Percentiles rank a stretch among this genome's conserved stretches.
phyloP scores from a whole-genome alignment of 2,329 filamentous ascomycete species.

The Phyllosticta capitalensis region DNA sequence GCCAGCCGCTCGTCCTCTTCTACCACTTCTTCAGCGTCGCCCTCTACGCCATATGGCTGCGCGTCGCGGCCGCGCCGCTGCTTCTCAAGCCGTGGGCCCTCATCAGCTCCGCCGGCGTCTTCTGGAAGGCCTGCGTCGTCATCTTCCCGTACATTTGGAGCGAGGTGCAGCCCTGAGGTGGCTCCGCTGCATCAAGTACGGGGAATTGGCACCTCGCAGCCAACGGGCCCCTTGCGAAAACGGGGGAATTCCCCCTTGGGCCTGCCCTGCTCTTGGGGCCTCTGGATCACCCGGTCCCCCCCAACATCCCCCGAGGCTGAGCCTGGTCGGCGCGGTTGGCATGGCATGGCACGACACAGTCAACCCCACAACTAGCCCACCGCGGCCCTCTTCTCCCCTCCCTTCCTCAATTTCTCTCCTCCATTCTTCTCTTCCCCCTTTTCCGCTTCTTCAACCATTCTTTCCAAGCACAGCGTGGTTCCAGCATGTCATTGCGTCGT shows the following conservation, averaged over 20 bases:
- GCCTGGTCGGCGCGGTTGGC: too few species aligned
- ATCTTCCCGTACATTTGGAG: conserved; percentile 73
- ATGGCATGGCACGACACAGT: too few species aligned
- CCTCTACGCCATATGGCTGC: conserved; percentile 73
- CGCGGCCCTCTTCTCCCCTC: too few species aligned
- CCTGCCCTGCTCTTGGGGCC: too few species aligned
- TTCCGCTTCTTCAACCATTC: too few species aligned
- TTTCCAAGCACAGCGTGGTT: too few species aligned
- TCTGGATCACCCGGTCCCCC: too few species aligned
- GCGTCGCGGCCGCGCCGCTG: conserved; percentile 39
- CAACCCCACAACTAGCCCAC: too few species aligned
- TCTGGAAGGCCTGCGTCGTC: conserved; percentile 72
- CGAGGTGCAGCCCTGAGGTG: conserved; percentile 42
- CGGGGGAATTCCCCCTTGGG: background rate
- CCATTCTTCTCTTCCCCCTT: too few species aligned
- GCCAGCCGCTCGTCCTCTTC: conserved; percentile 66
- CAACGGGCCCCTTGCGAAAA: background rate
- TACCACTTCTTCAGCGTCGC: conserved; percentile 95
- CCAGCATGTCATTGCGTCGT: too few species aligned
- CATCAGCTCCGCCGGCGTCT: conserved; percentile 56
- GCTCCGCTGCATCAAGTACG: background rate
- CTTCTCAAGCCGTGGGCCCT: conserved; percentile 41
- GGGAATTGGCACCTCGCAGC: background rate
- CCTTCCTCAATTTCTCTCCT: too few species aligned
- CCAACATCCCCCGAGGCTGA: too few species aligned